phyloP scores from a whole-genome alignment of 108 stramenopile genomes.

The Conticribra guillardii region DNA sequence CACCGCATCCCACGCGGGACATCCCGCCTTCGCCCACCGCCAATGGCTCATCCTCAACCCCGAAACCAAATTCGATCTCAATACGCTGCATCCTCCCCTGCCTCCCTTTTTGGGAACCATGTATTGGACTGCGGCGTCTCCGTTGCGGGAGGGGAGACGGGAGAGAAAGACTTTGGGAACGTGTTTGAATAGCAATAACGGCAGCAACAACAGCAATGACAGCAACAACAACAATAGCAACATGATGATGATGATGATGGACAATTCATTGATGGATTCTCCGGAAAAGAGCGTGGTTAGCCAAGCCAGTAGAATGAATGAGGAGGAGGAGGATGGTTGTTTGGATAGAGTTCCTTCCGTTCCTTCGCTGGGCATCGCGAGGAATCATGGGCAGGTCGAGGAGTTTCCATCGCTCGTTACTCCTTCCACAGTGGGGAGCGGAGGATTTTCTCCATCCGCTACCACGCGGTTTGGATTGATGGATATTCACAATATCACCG shows the following conservation, averaged over 20 bases:
- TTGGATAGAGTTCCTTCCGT: no score
- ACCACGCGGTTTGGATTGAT: no score
- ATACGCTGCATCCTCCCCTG: slow-evolving; percentile 8
- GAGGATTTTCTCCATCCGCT: no score
- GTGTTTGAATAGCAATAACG: neutral
- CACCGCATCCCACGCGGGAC: neutral
- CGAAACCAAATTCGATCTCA: slow-evolving; percentile 8
- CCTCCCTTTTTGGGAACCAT: slow-evolving; percentile 26
- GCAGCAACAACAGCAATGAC: neutral
- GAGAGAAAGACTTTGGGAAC: neutral
- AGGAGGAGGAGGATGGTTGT: no score
- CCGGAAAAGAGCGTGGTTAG: no score
- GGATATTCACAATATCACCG: no score
- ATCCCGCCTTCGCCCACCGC: neutral
- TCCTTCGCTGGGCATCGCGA: no score
- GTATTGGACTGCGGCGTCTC: slow-evolving; percentile 25
- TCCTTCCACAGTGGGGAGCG: no score
- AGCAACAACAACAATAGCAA: neutral
- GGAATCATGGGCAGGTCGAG: no score
- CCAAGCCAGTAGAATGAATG: no score
- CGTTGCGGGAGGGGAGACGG: neutral
- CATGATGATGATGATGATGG: slow-evolving; percentile 5
- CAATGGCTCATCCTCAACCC: neutral
- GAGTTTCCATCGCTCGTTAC: no score
- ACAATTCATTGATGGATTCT: no score